Conservation (phyloP, 2,329 filamentous ascomycete genomes). For the Penicillium sp. region DNA sequence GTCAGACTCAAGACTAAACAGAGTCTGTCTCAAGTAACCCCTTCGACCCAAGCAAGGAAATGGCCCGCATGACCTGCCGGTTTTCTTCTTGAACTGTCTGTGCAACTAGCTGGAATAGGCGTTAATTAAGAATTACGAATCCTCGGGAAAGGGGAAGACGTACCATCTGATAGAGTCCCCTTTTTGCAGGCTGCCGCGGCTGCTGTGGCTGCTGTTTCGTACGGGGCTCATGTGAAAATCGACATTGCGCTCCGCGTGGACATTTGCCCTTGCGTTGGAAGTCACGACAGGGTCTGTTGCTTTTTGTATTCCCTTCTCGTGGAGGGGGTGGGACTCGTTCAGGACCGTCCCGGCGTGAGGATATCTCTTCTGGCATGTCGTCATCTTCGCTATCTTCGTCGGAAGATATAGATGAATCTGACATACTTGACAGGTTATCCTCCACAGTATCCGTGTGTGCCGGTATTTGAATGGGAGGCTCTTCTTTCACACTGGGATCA, state of each 20-base stretch:
- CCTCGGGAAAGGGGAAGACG: conserved; percentile 16
- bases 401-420: conserved; percentile 23
- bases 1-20: not conserved
- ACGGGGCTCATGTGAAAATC: conserved; percentile 38
- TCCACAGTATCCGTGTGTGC: conserved; percentile 24
- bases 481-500: not conserved
- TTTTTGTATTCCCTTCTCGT: conserved; percentile 28
- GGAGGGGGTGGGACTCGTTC: conserved; percentile 37
- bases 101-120: conserved; percentile 33
- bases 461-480: not conserved
- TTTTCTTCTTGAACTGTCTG: conserved; percentile 42
- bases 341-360: conserved; percentile 37
- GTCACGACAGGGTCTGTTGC: conserved; percentile 32
- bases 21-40: conserved; percentile 29
- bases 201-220: conserved; percentile 18
- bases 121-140: not conserved
- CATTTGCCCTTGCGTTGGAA: conserved; percentile 42
- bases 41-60: conserved; percentile 39
- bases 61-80: conserved; percentile 39
- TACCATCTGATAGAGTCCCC: conserved; percentile 43
- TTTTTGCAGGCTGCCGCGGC: conserved; percentile 21
- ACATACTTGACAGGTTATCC: conserved; percentile 38
- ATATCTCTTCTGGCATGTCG: conserved; percentile 39
- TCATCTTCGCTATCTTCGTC: conserved; percentile 27
- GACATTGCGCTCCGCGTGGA: conserved; percentile 39